These are phyloP conservation scores for Hyaloscypha finlandica DNA, from an alignment of 495 filamentous ascomycete genomes.

Conservation along the genomic window DNA sequence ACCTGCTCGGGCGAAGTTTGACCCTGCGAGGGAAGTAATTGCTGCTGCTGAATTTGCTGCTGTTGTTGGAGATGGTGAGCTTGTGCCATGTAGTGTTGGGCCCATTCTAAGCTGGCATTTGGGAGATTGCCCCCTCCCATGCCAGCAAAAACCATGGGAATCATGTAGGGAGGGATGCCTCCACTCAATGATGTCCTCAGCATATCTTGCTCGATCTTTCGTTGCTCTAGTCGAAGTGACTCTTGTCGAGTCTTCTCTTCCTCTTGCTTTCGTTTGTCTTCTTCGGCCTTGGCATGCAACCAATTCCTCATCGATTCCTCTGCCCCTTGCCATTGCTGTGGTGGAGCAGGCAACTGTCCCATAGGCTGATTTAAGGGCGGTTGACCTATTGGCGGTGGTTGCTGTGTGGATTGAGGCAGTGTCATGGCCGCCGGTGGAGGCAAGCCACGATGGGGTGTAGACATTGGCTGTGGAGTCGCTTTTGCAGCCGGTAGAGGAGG, in stretches of 20 bases:
- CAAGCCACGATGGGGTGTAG: slow-evolving; percentile 73
- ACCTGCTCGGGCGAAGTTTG: slow-evolving; percentile 46
- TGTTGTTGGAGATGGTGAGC: slow-evolving; percentile 55
- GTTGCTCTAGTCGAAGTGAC: slow-evolving; percentile 72
- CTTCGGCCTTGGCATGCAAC: slow-evolving; percentile 81
- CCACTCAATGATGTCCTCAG: slow-evolving; percentile 75
- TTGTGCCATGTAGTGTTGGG: slow-evolving; percentile 66
- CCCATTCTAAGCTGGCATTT: slow-evolving; percentile 65
- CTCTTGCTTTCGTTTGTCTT: slow-evolving; percentile 81
- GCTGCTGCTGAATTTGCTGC: slow-evolving; percentile 50
- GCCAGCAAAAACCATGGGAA: slow-evolving; percentile 87
- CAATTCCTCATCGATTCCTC: slow-evolving; percentile 83
- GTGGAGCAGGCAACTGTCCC: slow-evolving; percentile 67
- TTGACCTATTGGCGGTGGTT: slow-evolving; percentile 40
- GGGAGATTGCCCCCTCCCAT: slow-evolving; percentile 69
- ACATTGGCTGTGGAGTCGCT: slow-evolving; percentile 50
- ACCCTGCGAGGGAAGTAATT: slow-evolving; percentile 52
- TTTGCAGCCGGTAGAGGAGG: slow-evolving; percentile 26
- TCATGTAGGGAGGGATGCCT: slow-evolving; percentile 81
- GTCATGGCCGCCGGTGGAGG: slow-evolving; percentile 75
- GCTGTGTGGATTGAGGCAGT: slow-evolving; percentile 47
- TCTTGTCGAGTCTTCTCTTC: slow-evolving; percentile 88
- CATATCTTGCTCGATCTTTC: slow-evolving; percentile 82
- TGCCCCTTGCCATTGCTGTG: slow-evolving; percentile 68
- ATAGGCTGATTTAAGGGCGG: slow-evolving; percentile 40